These are phyloP conservation scores for Wickerhamiella siamensis DNA, from an alignment of 805 yeast species.

Conservation along the genomic window DNA sequence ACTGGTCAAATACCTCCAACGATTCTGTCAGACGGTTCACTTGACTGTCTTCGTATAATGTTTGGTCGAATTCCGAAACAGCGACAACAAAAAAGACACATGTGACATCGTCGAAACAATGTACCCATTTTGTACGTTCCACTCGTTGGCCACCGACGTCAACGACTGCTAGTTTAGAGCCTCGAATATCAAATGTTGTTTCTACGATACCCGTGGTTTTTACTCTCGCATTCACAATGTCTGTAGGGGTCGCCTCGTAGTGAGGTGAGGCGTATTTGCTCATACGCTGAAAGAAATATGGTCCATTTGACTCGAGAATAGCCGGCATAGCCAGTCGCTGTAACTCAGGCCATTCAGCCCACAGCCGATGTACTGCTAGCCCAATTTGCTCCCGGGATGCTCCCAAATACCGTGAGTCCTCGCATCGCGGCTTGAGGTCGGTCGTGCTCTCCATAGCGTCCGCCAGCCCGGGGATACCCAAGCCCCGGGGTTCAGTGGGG, in stretches of 20 bases:
- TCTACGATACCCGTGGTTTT: slow-evolving; percentile 94
- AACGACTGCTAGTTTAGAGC: slow-evolving; percentile 55
- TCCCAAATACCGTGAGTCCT: background rate
- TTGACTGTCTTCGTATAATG: slow-evolving; percentile 73
- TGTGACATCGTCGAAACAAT: slow-evolving; percentile 83
- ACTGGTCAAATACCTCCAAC: slow-evolving; percentile 63
- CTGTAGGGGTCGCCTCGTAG: slow-evolving; percentile 64
- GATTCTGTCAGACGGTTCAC: slow-evolving; percentile 89
- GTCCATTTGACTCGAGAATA: slow-evolving; percentile 39
- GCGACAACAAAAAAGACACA: slow-evolving; percentile 82
- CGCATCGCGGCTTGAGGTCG: background rate
- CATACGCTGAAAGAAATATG: slow-evolving; percentile 68
- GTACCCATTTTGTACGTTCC: slow-evolving; percentile 94
- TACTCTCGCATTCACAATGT: slow-evolving; percentile 78
- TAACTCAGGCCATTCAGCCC: slow-evolving; percentile 33
- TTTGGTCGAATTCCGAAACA: slow-evolving; percentile 83
- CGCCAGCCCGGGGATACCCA: background rate
- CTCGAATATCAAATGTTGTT: slow-evolving; percentile 53
- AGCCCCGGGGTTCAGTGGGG: background rate
- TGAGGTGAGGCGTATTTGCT: slow-evolving; percentile 44
- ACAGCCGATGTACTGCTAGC: slow-evolving; percentile 48
- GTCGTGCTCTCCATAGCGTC: background rate
- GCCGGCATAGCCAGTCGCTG: slow-evolving; percentile 55
- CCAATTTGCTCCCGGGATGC: slow-evolving; percentile 35
- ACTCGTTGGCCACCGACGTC: slow-evolving; percentile 98